phyloP scores from a whole-genome alignment of 805 yeast species.

The Diddensiella santjacobensis region DNA sequence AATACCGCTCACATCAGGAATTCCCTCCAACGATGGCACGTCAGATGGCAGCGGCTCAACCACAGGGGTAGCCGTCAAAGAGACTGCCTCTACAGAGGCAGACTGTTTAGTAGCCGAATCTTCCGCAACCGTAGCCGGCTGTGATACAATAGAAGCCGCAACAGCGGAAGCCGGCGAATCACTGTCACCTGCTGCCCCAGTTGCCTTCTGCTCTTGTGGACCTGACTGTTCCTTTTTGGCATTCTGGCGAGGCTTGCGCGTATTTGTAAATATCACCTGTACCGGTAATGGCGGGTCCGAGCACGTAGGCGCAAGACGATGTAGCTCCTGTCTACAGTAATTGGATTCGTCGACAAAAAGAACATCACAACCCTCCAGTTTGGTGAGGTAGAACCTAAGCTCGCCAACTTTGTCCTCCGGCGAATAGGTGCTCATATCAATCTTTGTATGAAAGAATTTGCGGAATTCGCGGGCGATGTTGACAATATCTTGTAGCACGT shows the following conservation, averaged over 20 bases:
- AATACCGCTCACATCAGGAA: no score
- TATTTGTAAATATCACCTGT: not conserved
- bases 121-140: not conserved
- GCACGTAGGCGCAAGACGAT: constrained; percentile 24
- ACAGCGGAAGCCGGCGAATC: not conserved
- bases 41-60: no score
- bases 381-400: constrained; percentile 44
- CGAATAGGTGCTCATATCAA: constrained; percentile 17
- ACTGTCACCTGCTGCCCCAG: not conserved
- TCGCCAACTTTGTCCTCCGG: constrained; percentile 25
- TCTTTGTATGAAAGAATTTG: not conserved
- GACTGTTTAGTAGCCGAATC: not conserved
- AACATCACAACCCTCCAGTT: constrained; percentile 45
- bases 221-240: not conserved
- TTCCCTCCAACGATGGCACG: not conserved
- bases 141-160: not conserved
- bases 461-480: constrained; percentile 39
- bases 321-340: constrained; percentile 28
- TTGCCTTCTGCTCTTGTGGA: not conserved
- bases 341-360: constrained; percentile 35
- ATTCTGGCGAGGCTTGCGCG: not conserved
- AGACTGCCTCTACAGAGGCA: no score
- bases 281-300: constrained; percentile 4
- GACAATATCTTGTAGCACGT: constrained; percentile 22
- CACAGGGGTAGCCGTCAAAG: no score